Evolutionary conservation across 352 stramenopile species (phyloP), one percentile per base, ranked within the genome.

Genomic region (Pythium phragmitis): DNA sequence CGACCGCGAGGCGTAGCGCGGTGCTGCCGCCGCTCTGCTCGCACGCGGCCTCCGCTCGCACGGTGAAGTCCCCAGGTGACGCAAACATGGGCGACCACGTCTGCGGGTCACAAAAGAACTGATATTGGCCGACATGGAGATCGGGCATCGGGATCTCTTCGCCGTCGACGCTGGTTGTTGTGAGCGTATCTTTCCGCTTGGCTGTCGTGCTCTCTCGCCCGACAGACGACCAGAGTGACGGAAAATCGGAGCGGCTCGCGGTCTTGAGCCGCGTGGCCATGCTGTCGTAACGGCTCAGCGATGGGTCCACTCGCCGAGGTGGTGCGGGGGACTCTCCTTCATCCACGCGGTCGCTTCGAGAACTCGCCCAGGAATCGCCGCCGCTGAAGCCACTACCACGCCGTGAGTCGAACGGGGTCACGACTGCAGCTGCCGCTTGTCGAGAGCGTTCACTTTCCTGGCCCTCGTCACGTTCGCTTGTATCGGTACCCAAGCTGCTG

Each of bases 11-110:
- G 41, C 72, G 62, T 47, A 88, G 78, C 36, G 70, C 70, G 26
- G 82, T 54, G 28, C 85, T 72, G 3, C 79, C 76, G 37, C 34
- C 34, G 7, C 75, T 65, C 17, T 74, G 67, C 8, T 75, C 63
- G 21, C 57, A 72, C 4, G 82, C 80, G 2, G 72, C 74, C 3
- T 76, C 67, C 63, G 89, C 83, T 45, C 87, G 87, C 56, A 92
- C 75, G 2, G 85, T 94, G 52, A 92, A 94, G 53, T 94, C 85
- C 1, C 80, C 80, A 2, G 85, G 77, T 2, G 78, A 85, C 4
- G 85, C 78, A 67, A 94, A 94, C 23, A 79, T 78, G 1, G 79
- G 76, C 19, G 85, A 94, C 85, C 85, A 94, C 8, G 61, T 75
- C 7, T 80, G 78, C 12, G 79, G 81, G 36, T 77, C 69, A 21